phyloP scores from a whole-genome alignment of 1,139 yeast genomes.

The Hemisphaericaspora xylofermentans region DNA sequence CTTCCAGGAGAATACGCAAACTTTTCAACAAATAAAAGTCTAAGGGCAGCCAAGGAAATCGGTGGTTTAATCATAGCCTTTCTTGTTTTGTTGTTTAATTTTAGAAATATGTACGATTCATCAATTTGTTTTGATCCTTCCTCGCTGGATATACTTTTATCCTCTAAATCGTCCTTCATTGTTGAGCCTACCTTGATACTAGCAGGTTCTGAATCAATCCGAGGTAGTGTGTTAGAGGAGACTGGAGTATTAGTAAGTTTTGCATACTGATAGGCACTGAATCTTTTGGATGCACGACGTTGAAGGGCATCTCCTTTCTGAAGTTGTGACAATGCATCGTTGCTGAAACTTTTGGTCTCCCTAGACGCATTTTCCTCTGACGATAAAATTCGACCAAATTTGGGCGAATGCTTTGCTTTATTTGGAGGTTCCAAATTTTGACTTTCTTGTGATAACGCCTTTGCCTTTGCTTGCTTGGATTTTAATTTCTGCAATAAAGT shows the following conservation, averaged over 20 bases:
- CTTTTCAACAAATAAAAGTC: conserved; percentile 79
- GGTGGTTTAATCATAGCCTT: conserved; percentile 41
- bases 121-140: conserved; percentile 4
- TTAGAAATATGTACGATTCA: conserved; percentile 35
- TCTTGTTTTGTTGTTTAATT: conserved; percentile 19
- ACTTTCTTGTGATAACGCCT: conserved; percentile 30
- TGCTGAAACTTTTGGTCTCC: conserved; percentile 10
- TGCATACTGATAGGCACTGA: conserved; percentile 90
- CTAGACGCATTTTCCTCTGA: not conserved
- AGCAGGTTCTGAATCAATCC: conserved; percentile 12
- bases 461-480: conserved; percentile 64
- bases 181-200: not conserved
- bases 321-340: conserved; percentile 68
- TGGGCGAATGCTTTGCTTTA: not conserved
- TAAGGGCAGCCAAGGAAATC: conserved; percentile 59
- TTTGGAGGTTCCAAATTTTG: conserved; percentile 2
- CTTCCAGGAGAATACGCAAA: conserved; percentile 81
- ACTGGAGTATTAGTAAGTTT: conserved; percentile 54
- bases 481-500: conserved; percentile 78
- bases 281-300: conserved; percentile 88
- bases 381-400: not conserved
- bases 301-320: conserved; percentile 81
- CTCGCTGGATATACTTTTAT: conserved; percentile 16
- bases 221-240: conserved; percentile 28
- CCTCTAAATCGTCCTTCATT: conserved; percentile 8